Evolutionary conservation across 768 basidiomycete genomes (phyloP).

Genomic region (Rickenella mellea): DNA sequence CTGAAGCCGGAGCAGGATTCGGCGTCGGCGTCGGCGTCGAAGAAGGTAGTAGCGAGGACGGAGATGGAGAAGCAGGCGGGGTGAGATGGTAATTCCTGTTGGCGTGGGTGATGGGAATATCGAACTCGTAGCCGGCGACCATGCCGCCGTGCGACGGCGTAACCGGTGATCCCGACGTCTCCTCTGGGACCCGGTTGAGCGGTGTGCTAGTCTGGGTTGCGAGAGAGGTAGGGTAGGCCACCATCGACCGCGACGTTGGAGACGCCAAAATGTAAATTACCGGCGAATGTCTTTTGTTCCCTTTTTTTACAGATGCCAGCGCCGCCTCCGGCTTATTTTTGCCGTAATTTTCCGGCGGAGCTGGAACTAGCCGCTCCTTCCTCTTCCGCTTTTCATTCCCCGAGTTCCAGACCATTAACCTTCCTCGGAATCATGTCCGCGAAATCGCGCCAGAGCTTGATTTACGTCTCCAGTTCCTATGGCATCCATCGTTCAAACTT

Average conservation of each 20-base stretch:
- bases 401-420: neutral
- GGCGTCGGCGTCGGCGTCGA: conserved; percentile 11
- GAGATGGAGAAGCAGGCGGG: conserved; percentile 11
- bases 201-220: conserved; percentile 21
- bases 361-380: too few relatives aligned
- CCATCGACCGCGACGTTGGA: conserved; percentile 18
- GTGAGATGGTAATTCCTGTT: conserved; percentile 16
- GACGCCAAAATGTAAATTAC: neutral
- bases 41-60: conserved; percentile 6
- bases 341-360: too few relatives aligned
- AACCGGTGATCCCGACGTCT: conserved; percentile 26
- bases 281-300: neutral
- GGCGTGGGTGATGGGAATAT: conserved; percentile 42
- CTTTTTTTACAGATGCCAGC: neutral
- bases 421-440: neutral
- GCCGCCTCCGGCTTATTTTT: neutral
- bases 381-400: too few relatives aligned
- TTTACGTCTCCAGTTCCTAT: too few relatives aligned
- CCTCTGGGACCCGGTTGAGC: conserved; percentile 43
- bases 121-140: conserved; percentile 57
- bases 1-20: conserved; percentile 22
- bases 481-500: too few relatives aligned
- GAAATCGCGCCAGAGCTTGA: too few relatives aligned
- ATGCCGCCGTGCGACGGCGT: conserved; percentile 47
- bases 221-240: conserved; percentile 41